Conservation (phyloP, 2,329 filamentous ascomycete species). For the Metarhizium sp. region DNA sequence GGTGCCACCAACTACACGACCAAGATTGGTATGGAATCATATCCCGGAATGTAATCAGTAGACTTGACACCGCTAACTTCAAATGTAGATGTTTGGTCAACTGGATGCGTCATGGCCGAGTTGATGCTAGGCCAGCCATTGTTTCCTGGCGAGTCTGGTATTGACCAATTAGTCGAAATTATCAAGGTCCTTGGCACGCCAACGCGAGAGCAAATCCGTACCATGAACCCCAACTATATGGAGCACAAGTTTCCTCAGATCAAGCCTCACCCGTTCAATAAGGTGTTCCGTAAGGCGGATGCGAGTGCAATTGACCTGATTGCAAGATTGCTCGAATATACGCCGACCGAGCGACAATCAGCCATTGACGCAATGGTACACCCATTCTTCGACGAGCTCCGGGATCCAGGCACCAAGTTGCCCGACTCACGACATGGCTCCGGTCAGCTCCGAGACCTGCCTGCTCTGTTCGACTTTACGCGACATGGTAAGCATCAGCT, state of each 20-base stretch:
- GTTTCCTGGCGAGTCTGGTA: conserved; percentile 96
- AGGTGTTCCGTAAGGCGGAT: conserved; percentile 97
- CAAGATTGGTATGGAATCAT: conserved; percentile 74
- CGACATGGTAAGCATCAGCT: conserved; percentile 64
- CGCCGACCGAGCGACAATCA: conserved; percentile 86
- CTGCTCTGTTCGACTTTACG: conserved; percentile 85
- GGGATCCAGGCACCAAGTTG: conserved; percentile 81
- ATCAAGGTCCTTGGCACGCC: conserved; percentile 98
- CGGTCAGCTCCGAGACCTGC: conserved; percentile 70
- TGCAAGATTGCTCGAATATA: conserved; percentile 89
- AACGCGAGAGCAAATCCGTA: conserved; percentile 94
- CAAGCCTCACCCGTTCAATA: conserved; percentile 98
- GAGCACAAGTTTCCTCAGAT: conserved; percentile 99
- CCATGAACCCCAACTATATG: conserved; percentile 99
- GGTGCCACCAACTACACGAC: conserved; percentile 99
- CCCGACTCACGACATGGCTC: conserved; percentile 90
- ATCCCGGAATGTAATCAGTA: background rate
- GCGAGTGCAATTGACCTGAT: conserved; percentile 90
- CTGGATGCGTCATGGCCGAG: conserved; percentile 98
- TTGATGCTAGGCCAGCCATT: conserved; percentile 96
- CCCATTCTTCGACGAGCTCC: conserved; percentile 95
- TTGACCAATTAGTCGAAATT: conserved; percentile 97
- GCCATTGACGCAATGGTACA: conserved; percentile 97
- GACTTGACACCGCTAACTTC: conserved; percentile 8
- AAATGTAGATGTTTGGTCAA: conserved; percentile 93